Conservation (phyloP, 306 rosid species). For the Heteromeles arbutifolia region DNA sequence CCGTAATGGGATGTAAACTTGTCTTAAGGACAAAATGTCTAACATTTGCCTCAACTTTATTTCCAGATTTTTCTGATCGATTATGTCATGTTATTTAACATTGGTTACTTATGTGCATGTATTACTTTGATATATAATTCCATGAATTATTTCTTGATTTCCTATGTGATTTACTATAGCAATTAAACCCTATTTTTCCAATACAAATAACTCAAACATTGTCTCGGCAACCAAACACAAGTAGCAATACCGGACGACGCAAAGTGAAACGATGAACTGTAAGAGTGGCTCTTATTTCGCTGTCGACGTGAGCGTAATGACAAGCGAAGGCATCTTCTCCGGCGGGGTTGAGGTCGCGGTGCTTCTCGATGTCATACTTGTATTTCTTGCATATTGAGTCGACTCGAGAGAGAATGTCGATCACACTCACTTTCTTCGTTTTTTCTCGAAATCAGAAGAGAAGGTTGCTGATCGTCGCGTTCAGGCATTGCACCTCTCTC, state of each 20-base stretch:
- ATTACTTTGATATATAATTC: too few relatives aligned
- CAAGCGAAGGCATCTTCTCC: constrained; percentile 67
- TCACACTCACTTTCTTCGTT: constrained; percentile 49
- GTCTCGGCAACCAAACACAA: background rate
- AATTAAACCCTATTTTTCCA: too few relatives aligned
- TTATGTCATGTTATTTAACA: too few relatives aligned
- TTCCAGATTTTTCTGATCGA: too few relatives aligned
- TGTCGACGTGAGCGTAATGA: constrained; percentile 40
- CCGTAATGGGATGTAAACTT: too few relatives aligned
- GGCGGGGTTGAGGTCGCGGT: constrained; percentile 56
- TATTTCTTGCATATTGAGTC: constrained; percentile 65
- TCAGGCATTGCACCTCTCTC: background rate
- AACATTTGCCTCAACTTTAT: too few relatives aligned
- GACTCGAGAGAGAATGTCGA: constrained; percentile 74
- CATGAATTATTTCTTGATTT: too few relatives aligned
- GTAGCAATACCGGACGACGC: background rate
- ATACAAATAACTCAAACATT: background rate
- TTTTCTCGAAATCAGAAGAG: background rate
- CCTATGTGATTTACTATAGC: too few relatives aligned
- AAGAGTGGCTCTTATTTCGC: constrained; percentile 40
- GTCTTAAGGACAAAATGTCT: too few relatives aligned
- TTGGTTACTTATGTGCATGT: too few relatives aligned
- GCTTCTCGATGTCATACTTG: constrained; percentile 68
- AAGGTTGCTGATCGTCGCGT: background rate
- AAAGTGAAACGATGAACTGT: constrained; percentile 17